Evolutionary conservation across 768 basidiomycete species (phyloP).

Genomic region (Suillus subalutaceus): DNA sequence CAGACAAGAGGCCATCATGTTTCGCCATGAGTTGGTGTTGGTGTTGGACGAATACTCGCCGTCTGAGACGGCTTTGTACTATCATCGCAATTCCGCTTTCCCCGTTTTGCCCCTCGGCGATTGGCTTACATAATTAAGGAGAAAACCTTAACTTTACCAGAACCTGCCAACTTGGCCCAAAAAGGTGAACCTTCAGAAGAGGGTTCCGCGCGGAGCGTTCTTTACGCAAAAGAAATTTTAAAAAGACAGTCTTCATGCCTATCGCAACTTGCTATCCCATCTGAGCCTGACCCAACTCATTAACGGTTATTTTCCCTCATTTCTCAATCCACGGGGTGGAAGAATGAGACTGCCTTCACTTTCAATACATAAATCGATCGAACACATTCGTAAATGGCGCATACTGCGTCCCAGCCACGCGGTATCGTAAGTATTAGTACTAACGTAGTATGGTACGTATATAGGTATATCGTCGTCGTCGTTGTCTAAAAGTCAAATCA

Average conservation of each 20-base stretch:
- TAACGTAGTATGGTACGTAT: conserved; percentile 13
- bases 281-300: background rate
- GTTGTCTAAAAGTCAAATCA: background rate
- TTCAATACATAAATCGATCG: background rate
- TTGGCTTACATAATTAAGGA: background rate
- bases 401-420: background rate
- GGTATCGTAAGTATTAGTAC: background rate
- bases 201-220: background rate
- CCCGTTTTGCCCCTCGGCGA: background rate
- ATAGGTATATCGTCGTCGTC: background rate
- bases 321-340: background rate
- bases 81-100: background rate
- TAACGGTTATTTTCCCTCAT: background rate
- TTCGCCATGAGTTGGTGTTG: background rate
- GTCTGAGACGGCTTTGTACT: background rate
- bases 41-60: background rate
- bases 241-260: background rate
- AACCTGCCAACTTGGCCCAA: background rate
- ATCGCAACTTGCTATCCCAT: background rate
- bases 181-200: background rate
- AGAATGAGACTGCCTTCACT: background rate
- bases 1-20: background rate
- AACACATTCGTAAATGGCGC: background rate
- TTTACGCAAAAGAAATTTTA: background rate
- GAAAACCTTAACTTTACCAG: background rate